Percentiles rank a stretch among this genome's conserved stretches.
These are phyloP conservation scores for Rhododendron griersonianum DNA, from an alignment of 148 eudicot species.

Conservation along the genomic window DNA sequence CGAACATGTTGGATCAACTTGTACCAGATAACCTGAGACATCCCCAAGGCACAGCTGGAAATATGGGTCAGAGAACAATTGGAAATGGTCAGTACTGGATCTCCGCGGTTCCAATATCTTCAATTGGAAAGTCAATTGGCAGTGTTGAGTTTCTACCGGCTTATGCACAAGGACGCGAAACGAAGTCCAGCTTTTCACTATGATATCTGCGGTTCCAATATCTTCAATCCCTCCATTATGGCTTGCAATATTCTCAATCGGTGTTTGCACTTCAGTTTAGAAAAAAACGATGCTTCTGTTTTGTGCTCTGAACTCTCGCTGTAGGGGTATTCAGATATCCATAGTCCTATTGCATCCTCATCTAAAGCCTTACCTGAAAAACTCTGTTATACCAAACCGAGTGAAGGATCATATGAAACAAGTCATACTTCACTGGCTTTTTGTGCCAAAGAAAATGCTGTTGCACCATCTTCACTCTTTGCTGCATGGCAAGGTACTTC, in stretches of 20 bases:
- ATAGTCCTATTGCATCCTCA: background rate
- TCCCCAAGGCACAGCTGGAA: background rate
- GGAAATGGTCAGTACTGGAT: background rate
- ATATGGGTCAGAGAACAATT: background rate
- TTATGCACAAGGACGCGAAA: background rate
- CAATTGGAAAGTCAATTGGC: no score
- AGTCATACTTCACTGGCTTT: constrained; percentile 61
- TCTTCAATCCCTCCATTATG: background rate
- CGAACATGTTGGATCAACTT: background rate
- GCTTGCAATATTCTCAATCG: background rate
- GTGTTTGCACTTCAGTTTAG: background rate
- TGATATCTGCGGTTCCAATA: background rate
- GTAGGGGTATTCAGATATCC: background rate
- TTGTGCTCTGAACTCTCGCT: background rate
- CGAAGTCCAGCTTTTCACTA: background rate
- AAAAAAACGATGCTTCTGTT: background rate
- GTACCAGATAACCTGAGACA: background rate
- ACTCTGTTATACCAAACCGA: constrained; percentile 75
- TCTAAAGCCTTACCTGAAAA: constrained; percentile 27
- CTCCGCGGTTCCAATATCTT: no score
- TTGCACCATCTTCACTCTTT: constrained; percentile 47
- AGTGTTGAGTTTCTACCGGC: no score
- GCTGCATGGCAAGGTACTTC: constrained; percentile 59
- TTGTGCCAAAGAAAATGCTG: constrained; percentile 71
- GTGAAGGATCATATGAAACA: constrained; percentile 86